phyloP scores from a whole-genome alignment of 2,329 filamentous ascomycete species.

The Rhexocercosporidium sp. region DNA sequence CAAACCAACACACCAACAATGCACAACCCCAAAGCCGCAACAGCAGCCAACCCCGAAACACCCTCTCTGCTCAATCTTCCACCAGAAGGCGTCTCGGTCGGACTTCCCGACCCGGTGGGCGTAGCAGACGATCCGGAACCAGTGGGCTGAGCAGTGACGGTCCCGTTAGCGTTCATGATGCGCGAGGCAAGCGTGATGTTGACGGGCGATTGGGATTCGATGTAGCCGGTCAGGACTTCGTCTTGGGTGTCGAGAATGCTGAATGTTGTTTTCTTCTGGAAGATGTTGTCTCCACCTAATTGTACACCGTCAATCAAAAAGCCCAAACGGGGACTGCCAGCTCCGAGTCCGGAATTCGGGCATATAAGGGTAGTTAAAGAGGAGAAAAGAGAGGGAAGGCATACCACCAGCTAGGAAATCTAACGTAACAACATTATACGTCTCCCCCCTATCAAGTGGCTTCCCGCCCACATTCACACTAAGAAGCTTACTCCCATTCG shows the following conservation, averaged over 20 bases:
- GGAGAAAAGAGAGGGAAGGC: neutral
- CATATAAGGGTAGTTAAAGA: neutral
- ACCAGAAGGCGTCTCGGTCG: neutral
- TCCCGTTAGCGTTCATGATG: constrained; percentile 22
- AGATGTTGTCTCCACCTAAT: constrained; percentile 63
- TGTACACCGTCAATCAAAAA: no score
- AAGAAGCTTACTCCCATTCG: constrained; percentile 56
- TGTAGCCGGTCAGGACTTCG: constrained; percentile 57
- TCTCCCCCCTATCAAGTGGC: constrained; percentile 50
- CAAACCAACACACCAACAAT: no score
- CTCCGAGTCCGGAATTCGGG: no score
- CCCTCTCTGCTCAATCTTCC: neutral
- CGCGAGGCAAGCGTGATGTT: constrained; percentile 22
- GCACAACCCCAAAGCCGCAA: neutral
- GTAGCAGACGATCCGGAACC: neutral
- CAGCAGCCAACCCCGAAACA: neutral
- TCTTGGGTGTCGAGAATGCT: constrained; percentile 58
- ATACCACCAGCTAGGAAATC: constrained; percentile 61
- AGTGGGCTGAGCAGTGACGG: neutral
- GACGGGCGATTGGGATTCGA: constrained; percentile 41
- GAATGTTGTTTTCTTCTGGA: constrained; percentile 48
- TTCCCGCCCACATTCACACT: constrained; percentile 54
- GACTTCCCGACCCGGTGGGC: neutral
- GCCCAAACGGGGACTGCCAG: no score
- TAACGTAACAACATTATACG: constrained; percentile 64